These are phyloP conservation scores for Hippophae rhamnoides DNA, from an alignment of 306 rosid genomes.

Conservation along the genomic window DNA sequence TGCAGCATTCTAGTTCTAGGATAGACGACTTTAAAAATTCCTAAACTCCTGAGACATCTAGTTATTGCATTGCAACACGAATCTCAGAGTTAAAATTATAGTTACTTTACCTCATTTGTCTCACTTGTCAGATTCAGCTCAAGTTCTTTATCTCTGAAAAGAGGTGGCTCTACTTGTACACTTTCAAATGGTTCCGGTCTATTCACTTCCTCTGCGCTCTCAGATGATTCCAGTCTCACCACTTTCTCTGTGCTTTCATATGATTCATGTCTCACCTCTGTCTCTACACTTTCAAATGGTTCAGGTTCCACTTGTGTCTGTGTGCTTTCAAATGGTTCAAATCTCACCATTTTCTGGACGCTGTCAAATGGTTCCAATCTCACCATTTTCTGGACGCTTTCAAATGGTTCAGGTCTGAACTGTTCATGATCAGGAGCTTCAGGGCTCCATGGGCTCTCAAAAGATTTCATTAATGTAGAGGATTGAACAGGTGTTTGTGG, in stretches of 20 bases:
- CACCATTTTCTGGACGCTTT: too few relatives aligned
- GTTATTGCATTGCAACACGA: too few relatives aligned
- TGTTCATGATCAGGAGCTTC: slow-evolving; percentile 15
- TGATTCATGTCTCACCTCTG: too few relatives aligned
- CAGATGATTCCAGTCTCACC: slow-evolving; percentile 22
- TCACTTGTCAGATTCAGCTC: slow-evolving; percentile 7
- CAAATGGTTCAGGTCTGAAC: too few relatives aligned
- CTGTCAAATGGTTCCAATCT: too few relatives aligned
- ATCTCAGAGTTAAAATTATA: neutral
- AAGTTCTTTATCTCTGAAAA: slow-evolving; percentile 24
- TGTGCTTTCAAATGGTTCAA: too few relatives aligned
- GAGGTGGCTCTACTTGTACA: slow-evolving; percentile 14
- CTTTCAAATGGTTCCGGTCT: neutral
- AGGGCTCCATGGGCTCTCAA: slow-evolving; percentile 30
- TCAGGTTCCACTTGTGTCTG: too few relatives aligned
- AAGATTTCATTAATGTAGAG: slow-evolving; percentile 24
- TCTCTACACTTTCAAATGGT: too few relatives aligned
- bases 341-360: too few relatives aligned
- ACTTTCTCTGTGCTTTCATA: neutral
- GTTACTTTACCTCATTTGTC: slow-evolving; percentile 39
- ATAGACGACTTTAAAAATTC: too few relatives aligned
- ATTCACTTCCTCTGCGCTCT: slow-evolving; percentile 13
- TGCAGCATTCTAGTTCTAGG: too few relatives aligned
- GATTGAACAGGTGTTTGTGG: slow-evolving; percentile 49
- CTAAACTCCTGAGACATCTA: too few relatives aligned